Conservation (phyloP, 176 grass and related monocot species). For the Aegilops bicornis region DNA sequence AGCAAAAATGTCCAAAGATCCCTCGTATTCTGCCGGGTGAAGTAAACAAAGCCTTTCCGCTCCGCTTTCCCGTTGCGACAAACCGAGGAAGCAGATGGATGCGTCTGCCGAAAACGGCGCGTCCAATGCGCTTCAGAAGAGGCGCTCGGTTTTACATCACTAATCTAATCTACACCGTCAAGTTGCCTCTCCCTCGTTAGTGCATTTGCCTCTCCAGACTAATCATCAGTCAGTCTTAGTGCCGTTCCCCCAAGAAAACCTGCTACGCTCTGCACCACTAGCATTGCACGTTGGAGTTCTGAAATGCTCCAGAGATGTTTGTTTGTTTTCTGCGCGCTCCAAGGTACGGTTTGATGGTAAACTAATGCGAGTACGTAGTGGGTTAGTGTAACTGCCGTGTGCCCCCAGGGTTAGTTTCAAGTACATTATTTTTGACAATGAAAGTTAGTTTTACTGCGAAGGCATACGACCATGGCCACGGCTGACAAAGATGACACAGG, state of each 20-base stretch:
- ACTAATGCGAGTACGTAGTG: background rate
- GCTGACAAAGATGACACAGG: no score
- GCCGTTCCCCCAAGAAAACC: slow-evolving; percentile 22
- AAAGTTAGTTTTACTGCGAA: no score
- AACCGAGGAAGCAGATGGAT: slow-evolving; percentile 15
- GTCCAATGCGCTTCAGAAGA: slow-evolving; percentile 18
- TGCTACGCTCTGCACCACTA: slow-evolving; percentile 11
- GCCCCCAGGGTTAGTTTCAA: no score
- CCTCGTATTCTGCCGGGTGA: slow-evolving; percentile 31
- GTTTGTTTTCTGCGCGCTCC: slow-evolving; percentile 10
- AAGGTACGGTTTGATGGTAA: slow-evolving; percentile 5
- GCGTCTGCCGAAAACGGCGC: slow-evolving; percentile 14
- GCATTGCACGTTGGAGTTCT: slow-evolving; percentile 36
- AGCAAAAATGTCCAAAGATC: slow-evolving; percentile 37
- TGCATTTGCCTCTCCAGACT: background rate
- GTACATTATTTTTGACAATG: no score
- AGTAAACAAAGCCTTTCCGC: slow-evolving; percentile 17
- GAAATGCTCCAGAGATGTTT: slow-evolving; percentile 12
- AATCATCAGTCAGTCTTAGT: background rate
- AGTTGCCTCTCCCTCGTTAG: slow-evolving; percentile 26
- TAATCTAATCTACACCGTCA: slow-evolving; percentile 24
- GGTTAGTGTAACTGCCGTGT: slow-evolving; percentile 23
- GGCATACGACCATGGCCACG: no score
- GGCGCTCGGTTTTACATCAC: background rate
- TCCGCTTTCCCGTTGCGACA: slow-evolving; percentile 14